Conservation (phyloP, 345 rosid genomes). For the Brassica rapa region DNA sequence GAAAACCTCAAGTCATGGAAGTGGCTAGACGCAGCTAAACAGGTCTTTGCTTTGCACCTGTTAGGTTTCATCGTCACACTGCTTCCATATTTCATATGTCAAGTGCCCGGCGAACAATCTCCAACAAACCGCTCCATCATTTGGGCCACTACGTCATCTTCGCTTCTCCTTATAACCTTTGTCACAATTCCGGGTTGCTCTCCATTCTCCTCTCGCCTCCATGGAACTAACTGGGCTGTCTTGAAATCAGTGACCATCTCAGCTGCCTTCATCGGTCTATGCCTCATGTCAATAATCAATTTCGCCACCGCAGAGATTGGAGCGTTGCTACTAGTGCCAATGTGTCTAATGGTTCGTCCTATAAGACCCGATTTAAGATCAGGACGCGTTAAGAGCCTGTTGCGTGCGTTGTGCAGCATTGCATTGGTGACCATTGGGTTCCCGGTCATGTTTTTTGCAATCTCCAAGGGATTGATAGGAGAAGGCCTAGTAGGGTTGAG, state of each 20-base stretch:
- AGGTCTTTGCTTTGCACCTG: constrained; percentile 64
- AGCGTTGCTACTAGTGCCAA: constrained; percentile 75
- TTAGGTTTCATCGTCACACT: constrained; percentile 70
- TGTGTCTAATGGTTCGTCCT: constrained; percentile 75
- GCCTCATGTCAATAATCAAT: constrained; percentile 90
- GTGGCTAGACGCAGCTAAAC: constrained; percentile 78
- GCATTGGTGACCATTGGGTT: constrained; percentile 52
- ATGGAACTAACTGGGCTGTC: constrained; percentile 59
- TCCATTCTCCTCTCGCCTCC: constrained; percentile 35
- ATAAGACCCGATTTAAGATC: constrained; percentile 55
- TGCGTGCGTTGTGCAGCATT: constrained; percentile 55
- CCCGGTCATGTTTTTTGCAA: constrained; percentile 64
- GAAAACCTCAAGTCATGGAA: constrained; percentile 59
- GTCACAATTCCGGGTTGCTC: constrained; percentile 49
- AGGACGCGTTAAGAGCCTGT: constrained; percentile 41
- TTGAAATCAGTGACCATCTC: constrained; percentile 86
- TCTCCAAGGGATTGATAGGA: constrained; percentile 45
- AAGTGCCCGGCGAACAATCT: constrained; percentile 55
- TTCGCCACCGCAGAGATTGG: constrained; percentile 93
- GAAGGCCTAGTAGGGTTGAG: constrained; percentile 48
- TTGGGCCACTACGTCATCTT: constrained; percentile 62
- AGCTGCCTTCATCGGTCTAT: constrained; percentile 70
- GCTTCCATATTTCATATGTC: constrained; percentile 68
- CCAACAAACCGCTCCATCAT: constrained; percentile 51
- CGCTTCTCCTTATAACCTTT: constrained; percentile 51